Evolutionary conservation across 2,329 filamentous ascomycete genomes (phyloP).

Genomic region (Aspergillus intermedius): DNA sequence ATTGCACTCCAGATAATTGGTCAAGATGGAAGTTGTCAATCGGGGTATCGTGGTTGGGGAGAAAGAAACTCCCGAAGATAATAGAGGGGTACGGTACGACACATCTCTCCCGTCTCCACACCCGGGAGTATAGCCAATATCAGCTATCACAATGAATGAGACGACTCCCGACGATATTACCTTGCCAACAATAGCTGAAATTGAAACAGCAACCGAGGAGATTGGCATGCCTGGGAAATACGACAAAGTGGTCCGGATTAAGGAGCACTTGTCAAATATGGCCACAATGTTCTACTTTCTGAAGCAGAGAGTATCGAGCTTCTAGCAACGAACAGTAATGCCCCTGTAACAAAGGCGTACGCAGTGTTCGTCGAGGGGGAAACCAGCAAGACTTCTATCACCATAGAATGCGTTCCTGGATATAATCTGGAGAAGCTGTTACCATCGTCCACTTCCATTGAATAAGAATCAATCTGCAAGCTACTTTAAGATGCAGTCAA

Average conservation of each 20-base stretch:
- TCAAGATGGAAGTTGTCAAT: too few relatives aligned
- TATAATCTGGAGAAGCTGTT: constrained; percentile 9
- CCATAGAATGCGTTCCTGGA: constrained; percentile 11
- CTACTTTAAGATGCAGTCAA: constrained; percentile 6
- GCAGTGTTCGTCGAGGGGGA: constrained; percentile 7
- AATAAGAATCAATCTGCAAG: constrained; percentile 8
- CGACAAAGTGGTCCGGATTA: constrained; percentile 13
- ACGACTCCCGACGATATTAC: not conserved
- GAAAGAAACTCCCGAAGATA: too few relatives aligned
- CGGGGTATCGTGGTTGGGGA: too few relatives aligned
- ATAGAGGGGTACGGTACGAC: too few relatives aligned
- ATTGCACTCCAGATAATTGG: too few relatives aligned
- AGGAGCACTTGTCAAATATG: constrained; percentile 14
- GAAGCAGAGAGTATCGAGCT: constrained; percentile 17
- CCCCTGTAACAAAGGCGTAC: constrained; percentile 8
- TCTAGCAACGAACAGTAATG: constrained; percentile 9
- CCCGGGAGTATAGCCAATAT: too few relatives aligned
- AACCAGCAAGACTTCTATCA: constrained; percentile 11
- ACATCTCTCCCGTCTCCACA: too few relatives aligned
- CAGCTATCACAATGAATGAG: too few relatives aligned
- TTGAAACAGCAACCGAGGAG: constrained; percentile 12
- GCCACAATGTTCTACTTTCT: constrained; percentile 6
- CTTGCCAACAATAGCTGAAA: constrained; percentile 12
- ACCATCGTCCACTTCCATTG: constrained; percentile 5
- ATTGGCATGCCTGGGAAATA: constrained; percentile 9